Conservation (phyloP, 78 protist species). For the Dictyostelium citrinum region DNA sequence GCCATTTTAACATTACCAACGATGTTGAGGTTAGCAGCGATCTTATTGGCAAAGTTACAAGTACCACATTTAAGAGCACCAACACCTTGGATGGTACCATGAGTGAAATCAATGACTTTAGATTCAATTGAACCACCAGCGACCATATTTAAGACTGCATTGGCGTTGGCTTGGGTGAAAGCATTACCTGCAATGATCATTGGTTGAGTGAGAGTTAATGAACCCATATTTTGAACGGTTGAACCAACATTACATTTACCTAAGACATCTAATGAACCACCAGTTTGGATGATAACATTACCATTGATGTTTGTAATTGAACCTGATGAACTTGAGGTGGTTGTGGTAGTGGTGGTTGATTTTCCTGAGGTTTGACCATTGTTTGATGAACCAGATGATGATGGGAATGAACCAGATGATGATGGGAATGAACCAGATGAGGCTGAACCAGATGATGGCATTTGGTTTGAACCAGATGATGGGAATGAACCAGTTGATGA, state of each 20-base stretch:
- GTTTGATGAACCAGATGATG: background rate
- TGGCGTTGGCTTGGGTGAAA: conserved; percentile 9
- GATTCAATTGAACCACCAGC: conserved; percentile 52
- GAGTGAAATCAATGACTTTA: background rate
- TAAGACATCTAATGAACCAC: conserved; percentile 11
- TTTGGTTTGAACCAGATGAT: background rate
- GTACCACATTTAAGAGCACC: conserved; percentile 57
- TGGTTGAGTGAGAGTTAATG: conserved; percentile 31
- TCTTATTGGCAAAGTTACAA: conserved; percentile 37
- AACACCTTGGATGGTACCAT: conserved; percentile 57
- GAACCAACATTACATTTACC: conserved; percentile 6
- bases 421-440: background rate
- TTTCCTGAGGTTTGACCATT: background rate
- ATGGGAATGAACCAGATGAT: conserved; percentile 1
- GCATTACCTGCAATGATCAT: background rate
- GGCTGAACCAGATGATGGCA: conserved; percentile 2
- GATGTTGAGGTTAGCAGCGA: conserved; percentile 60
- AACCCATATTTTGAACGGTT: background rate
- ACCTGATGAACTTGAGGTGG: background rate
- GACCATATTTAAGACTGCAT: conserved; percentile 9
- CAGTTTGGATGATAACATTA: conserved; percentile 7
- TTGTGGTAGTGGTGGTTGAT: background rate
- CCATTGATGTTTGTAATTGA: conserved; percentile 11
- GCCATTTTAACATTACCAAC: conserved; percentile 40
- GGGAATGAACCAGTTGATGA: background rate